Base-by-base conservation (phyloP, 2,329 filamentous ascomycete species). In the Pyricularia pennisetigena region DNA sequence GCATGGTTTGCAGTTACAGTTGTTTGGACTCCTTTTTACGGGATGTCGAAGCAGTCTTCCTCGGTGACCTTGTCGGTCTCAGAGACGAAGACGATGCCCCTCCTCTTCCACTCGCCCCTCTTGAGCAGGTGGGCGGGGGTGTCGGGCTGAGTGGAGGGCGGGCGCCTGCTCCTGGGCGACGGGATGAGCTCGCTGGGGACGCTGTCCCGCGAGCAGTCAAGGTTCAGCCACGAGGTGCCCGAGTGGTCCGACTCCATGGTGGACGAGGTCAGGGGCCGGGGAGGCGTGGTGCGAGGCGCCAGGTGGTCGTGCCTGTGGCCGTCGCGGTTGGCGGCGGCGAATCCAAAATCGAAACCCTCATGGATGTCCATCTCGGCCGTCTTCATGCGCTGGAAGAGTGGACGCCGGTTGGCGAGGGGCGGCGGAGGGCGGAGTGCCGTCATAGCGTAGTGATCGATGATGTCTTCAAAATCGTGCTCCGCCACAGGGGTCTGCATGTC, bases 21-120 rank as follows among this genome's bases (percentile, higher is more conserved):
- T 26, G 16, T 7, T 23, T 49, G 12, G 7, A 9, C 4, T 32
- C 20, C 41, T 26, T 54, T 54, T 69, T 30, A 69, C 14, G 67
- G 63, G 9, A 69, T 65, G 7, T 73, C 71, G 28, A 75, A 77
- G 20, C 67, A 71, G 66, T 77, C 75, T 8, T 75, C 74, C 24
- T 74, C 74, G 29, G 69, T 70, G 4, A 72, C 73, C 67, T 68
- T 66, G 30, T 68, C 66, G 30, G 69, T 70, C 7, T 71, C 67
- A 1, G 69, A 65, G 6, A 70, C 69, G 68, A 79, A 79, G 65
- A 78, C 73, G 57, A 79, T 77, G 26, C 75, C 77, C 4, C 75
- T 70, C 24, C 77, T 72, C 74, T 79, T 79, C 77, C 77, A 79
- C 66, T 72, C 75, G 66, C 77, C 77, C 1, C 76, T 73, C 71